Evolutionary conservation across 257 asterid species (phyloP).

Genomic region (Buddleja alternifolia): DNA sequence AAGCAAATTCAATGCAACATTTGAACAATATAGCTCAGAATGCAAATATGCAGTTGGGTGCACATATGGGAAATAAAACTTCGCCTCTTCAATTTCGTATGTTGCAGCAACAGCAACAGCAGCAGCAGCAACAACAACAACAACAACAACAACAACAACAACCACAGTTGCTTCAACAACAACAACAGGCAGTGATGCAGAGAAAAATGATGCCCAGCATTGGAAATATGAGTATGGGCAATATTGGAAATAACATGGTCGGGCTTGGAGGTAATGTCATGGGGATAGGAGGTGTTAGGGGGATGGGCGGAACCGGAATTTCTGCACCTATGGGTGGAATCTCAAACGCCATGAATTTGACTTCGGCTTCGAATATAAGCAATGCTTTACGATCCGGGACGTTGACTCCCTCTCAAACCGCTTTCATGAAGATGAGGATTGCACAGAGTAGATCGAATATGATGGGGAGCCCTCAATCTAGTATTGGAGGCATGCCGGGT

Average conservation of each 20-base stretch:
- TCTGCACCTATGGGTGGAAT: constrained; percentile 74
- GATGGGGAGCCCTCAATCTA: constrained; percentile 57
- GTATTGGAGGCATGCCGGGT: constrained; percentile 62
- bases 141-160: too few relatives aligned
- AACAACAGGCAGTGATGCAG: constrained; percentile 55
- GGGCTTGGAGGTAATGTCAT: constrained; percentile 79
- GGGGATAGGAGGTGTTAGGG: constrained; percentile 80
- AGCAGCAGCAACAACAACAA: constrained; percentile 48
- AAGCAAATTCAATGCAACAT: too few relatives aligned
- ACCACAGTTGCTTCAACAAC: too few relatives aligned
- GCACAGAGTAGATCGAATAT: constrained; percentile 55
- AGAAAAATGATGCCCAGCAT: constrained; percentile 78
- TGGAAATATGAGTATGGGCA: constrained; percentile 77
- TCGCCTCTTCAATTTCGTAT: constrained; percentile 68
- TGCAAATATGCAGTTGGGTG: constrained; percentile 61
- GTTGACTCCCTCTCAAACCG: constrained; percentile 54
- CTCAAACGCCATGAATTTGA: constrained; percentile 58
- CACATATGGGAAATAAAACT: constrained; percentile 58
- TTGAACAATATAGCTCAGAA: constrained; percentile 66
- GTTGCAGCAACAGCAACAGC: constrained; percentile 65
- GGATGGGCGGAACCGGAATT: constrained; percentile 68
- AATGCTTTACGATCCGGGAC: constrained; percentile 58
- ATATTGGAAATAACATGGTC: constrained; percentile 66
- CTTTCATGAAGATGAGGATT: constrained; percentile 54
- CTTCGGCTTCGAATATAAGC: constrained; percentile 58